These are phyloP conservation scores for Phytopythium cucurbitacearum DNA, from an alignment of 352 stramenopile species.

Conservation along the genomic window DNA sequence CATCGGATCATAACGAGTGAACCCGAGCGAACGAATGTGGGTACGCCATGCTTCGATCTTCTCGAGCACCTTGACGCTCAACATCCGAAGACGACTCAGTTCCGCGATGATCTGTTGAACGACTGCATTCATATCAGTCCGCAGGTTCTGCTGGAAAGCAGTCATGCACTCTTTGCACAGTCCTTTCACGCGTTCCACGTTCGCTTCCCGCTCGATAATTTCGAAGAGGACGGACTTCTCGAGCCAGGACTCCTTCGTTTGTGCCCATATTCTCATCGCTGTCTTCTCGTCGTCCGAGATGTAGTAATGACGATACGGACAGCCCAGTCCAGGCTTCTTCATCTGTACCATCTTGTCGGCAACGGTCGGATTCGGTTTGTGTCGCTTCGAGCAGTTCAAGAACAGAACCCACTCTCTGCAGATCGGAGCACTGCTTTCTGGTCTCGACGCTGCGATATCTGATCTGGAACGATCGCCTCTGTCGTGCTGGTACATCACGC, in stretches of 20 bases:
- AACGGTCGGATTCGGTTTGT: neutral
- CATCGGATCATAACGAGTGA: constrained; percentile 28
- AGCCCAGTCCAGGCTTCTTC: constrained; percentile 37
- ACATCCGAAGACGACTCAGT: constrained; percentile 50
- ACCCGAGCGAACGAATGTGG: constrained; percentile 47
- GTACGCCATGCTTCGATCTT: constrained; percentile 55
- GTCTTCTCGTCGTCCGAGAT: constrained; percentile 61
- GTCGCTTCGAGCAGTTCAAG: constrained; percentile 34
- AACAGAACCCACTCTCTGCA: constrained; percentile 79
- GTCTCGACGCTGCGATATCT: constrained; percentile 34
- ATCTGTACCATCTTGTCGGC: constrained; percentile 2
- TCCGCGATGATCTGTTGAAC: constrained; percentile 35
- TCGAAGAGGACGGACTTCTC: constrained; percentile 49
- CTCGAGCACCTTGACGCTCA: constrained; percentile 72
- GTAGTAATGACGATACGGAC: constrained; percentile 71
- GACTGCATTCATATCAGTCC: constrained; percentile 30
- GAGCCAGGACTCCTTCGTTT: constrained; percentile 58
- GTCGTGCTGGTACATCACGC: neutral
- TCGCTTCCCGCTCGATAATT: constrained; percentile 62
- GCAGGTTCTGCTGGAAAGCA: constrained; percentile 61
- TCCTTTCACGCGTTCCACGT: constrained; percentile 27
- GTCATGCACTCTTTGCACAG: constrained; percentile 55
- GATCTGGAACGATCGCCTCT: neutral
- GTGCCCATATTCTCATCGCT: constrained; percentile 51
- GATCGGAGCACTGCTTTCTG: constrained; percentile 32